These are phyloP conservation scores for Scheffersomyces titani DNA, from an alignment of 1,139 yeast species.

Conservation along the genomic window DNA sequence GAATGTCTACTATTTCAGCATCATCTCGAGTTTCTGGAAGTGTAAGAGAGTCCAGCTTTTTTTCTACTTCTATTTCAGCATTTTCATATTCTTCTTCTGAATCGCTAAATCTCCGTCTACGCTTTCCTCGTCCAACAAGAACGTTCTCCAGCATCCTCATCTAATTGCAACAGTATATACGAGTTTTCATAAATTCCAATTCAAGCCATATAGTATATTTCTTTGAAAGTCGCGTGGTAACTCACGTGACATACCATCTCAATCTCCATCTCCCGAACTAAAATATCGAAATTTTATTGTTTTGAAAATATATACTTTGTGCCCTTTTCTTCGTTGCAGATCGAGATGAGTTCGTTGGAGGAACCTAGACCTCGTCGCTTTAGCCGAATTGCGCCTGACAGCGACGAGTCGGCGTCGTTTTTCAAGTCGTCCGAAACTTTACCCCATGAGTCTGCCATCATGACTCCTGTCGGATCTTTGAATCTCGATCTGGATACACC, in stretches of 20 bases:
- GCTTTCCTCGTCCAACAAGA: slow-evolving; percentile 20
- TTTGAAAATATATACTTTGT: not conserved
- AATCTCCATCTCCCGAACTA: not conserved
- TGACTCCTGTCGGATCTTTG: not conserved
- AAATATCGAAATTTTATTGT: not conserved
- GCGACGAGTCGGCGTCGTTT: slow-evolving; percentile 19
- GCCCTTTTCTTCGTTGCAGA: not conserved
- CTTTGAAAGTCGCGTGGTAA: not conserved
- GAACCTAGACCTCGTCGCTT: slow-evolving; percentile 3
- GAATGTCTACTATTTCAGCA: not conserved
- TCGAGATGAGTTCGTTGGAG: not conserved
- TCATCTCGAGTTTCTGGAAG: not conserved
- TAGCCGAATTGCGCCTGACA: slow-evolving; percentile 25
- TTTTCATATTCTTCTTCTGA: slow-evolving; percentile 16
- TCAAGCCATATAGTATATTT: not conserved
- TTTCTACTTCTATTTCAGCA: slow-evolving; percentile 35
- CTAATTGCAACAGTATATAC: not conserved
- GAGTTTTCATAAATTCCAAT: not conserved
- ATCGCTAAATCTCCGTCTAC: slow-evolving; percentile 16
- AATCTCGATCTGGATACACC: not conserved
- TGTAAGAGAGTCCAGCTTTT: slow-evolving; percentile 19
- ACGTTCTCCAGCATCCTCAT: slow-evolving; percentile 4
- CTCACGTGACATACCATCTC: not conserved
- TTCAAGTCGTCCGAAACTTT: slow-evolving; percentile 4
- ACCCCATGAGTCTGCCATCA: not conserved